phyloP scores from a whole-genome alignment of 2,329 filamentous ascomycete species.

The Chaetomium sp. region DNA sequence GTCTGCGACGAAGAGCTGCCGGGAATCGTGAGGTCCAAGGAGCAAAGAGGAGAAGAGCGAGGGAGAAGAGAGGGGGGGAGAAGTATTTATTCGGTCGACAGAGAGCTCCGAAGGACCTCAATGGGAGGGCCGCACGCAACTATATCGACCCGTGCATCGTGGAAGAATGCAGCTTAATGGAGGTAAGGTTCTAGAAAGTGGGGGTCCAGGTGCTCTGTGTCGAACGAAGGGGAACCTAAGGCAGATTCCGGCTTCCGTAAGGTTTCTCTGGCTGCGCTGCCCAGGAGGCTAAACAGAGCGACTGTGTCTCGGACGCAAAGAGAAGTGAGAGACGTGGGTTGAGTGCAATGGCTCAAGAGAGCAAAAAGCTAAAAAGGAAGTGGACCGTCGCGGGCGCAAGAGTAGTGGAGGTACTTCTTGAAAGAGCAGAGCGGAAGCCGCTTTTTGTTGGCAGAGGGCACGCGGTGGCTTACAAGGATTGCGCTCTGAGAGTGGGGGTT shows the following conservation, averaged over 20 bases:
- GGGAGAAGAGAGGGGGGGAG: neutral
- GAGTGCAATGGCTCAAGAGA: neutral
- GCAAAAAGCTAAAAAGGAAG: neutral
- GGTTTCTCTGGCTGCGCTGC: neutral
- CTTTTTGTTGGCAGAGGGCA: constrained; percentile 1
- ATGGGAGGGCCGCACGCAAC: neutral
- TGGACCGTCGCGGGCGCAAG: neutral
- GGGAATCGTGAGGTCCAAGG: neutral
- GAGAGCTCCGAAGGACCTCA: neutral
- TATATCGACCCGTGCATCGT: constrained; percentile 2
- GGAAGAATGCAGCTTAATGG: neutral
- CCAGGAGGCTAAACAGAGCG: neutral
- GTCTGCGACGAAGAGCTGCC: constrained; percentile 3
- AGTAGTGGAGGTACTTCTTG: neutral
- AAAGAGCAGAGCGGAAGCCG: neutral
- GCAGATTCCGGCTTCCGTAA: neutral
- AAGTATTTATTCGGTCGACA: neutral
- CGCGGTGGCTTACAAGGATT: neutral
- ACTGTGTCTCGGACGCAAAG: neutral
- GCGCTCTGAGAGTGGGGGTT: neutral
- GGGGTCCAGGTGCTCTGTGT: neutral
- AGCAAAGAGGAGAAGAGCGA: neutral
- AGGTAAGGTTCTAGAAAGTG: neutral
- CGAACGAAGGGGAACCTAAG: neutral
- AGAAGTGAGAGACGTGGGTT: neutral